Percentiles rank a stretch among this genome's conserved stretches.
Conservation (phyloP, 768 basidiomycete genomes). For the Termitomyces sp. region DNA sequence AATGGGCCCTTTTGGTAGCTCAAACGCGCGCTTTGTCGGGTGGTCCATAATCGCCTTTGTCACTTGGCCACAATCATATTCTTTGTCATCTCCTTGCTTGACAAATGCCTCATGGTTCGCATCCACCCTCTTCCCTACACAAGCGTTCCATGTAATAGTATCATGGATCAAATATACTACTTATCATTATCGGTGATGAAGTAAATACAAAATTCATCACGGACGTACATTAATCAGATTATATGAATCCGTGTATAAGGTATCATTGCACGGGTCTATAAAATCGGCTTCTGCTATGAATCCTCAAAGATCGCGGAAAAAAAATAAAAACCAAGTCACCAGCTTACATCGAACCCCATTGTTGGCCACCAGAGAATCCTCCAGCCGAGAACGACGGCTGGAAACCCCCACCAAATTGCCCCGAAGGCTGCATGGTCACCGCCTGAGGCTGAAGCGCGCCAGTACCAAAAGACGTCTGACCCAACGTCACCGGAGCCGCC, state of each 20-base stretch:
- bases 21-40: not conserved
- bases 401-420: conserved; percentile 17
- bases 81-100: not conserved
- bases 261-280: not conserved
- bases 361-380: conserved; percentile 16
- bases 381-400: conserved; percentile 13
- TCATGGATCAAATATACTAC: not conserved
- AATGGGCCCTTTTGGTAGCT: not conserved
- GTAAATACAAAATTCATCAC: not conserved
- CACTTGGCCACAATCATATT: not conserved
- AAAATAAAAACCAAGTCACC: not conserved
- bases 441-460: not conserved
- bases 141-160: not conserved
- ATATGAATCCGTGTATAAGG: not conserved
- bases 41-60: not conserved
- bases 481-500: conserved; percentile 8
- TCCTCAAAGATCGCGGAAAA: too few relatives aligned
- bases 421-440: conserved; percentile 14
- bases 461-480: not conserved
- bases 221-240: not conserved
- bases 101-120: not conserved
- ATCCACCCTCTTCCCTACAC: not conserved
- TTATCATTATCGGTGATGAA: not conserved
- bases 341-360: conserved; percentile 34
- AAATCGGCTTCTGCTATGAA: too few relatives aligned